phyloP scores from a whole-genome alignment of 2,329 filamentous ascomycete species.

The Fusarium sp. region DNA sequence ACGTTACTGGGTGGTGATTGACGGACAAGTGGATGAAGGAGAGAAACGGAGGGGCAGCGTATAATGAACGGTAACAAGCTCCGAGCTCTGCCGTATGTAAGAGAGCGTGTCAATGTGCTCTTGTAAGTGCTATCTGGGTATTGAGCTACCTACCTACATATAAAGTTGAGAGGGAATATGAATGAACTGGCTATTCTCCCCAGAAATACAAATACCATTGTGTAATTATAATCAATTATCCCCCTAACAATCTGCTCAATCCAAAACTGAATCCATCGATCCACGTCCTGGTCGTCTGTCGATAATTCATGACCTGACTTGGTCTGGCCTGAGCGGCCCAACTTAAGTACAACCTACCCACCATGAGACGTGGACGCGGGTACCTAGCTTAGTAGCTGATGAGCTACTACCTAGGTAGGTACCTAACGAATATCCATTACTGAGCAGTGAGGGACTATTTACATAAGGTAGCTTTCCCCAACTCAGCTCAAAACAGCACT shows the following conservation, averaged over 20 bases:
- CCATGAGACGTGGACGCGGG: neutral
- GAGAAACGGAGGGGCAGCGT: constrained; percentile 15
- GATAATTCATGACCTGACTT: constrained; percentile 36
- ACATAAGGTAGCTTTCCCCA: constrained; percentile 16
- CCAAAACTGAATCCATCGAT: constrained; percentile 5
- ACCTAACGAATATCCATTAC: neutral
- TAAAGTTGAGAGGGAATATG: neutral
- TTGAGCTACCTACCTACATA: neutral
- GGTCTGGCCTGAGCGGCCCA: constrained; percentile 30
- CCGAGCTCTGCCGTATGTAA: constrained; percentile 10
- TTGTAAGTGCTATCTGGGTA: neutral
- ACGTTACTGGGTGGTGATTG: neutral
- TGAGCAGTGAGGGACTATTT: constrained; percentile 24
- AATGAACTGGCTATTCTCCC: neutral
- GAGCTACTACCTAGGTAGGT: too few relatives aligned
- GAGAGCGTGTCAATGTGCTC: neutral
- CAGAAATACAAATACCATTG: neutral
- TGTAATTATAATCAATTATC: neutral
- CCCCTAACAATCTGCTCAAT: neutral
- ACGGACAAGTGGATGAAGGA: constrained; percentile 8
- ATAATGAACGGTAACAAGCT: neutral
- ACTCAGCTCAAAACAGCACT: constrained; percentile 4
- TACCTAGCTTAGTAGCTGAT: constrained; percentile 2
- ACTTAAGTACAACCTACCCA: constrained; percentile 14
- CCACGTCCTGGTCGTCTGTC: constrained; percentile 18